Base-by-base conservation (phyloP, 495 filamentous ascomycete species). In the Penicillium bovifimosum region DNA sequence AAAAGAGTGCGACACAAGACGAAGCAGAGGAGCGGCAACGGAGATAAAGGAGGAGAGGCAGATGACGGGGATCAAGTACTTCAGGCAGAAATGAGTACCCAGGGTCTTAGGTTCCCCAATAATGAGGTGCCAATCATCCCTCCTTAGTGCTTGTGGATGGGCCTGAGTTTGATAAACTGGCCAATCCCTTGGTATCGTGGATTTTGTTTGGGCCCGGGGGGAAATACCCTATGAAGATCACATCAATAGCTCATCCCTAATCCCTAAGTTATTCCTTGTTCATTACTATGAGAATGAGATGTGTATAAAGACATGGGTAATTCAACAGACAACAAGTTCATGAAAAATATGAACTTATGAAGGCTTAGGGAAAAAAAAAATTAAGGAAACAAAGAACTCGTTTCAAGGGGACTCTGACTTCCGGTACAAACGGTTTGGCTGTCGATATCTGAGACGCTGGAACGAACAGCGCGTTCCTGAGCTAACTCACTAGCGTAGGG, bases 41-140 rank as follows among this genome's bases (percentile, higher is more conserved):
- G 26, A 33, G 8, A 38, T 29, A 47, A 35, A 44, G 20, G 20
- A 24, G 20, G 20, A 24, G 20, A 20, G 42, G 29, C 58, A 52
- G 54, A 47, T 33, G 31, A 61, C 49, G 53, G 58, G 51, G 35
- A 58, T 60, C 58, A 60, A 60, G 50, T 58, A 56, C 54, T 61
- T 41, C 45, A 50, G 28, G 17, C 13, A 33, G n/a, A 14, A 36
- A 36, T 38, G 32, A 20, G n/a, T n/a, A 36, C 32, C 26, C n/a
- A 13, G 32, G 34, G 32, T 24, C 17, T 9, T 24, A 38, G 24
- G 27, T 10, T 10, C 34, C 14, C 43, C 43, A 41, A 43, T 38
- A 43, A 47, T 28, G 18, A 27, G 36, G 29, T 31, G 34, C 24
- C 24, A 8, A 35, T 17, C 43, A 35, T 17, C 43, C 54, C 47